Percentiles rank a stretch among this genome's conserved stretches.
Evolutionary conservation across 352 stramenopile species (phyloP).

Genomic region (Phytophthora fragariaefolia): DNA sequence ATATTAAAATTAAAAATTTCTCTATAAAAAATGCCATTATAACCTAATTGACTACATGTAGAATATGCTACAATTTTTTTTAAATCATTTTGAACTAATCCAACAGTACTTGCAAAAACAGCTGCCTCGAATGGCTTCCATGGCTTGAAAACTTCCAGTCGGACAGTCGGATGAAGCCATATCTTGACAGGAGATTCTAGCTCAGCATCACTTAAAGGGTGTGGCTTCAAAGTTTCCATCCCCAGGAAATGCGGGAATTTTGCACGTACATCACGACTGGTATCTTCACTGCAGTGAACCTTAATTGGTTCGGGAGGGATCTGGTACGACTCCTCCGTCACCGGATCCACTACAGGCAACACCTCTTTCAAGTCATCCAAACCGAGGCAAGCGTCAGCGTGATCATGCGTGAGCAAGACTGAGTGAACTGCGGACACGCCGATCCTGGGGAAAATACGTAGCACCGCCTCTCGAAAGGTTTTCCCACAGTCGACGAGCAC

Average conservation of each 20-base stretch:
- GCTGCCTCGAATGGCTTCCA: constrained; percentile 48
- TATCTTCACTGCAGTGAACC: constrained; percentile 60
- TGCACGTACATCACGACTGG: constrained; percentile 49
- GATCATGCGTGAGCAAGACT: constrained; percentile 79
- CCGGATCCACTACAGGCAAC: constrained; percentile 47
- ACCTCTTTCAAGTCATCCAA: constrained; percentile 78
- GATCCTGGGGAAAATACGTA: constrained; percentile 59
- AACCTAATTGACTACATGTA: no score
- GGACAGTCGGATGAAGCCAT: constrained; percentile 64
- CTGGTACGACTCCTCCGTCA: constrained; percentile 52
- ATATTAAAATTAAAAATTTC: no score
- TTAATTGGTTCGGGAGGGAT: constrained; percentile 41
- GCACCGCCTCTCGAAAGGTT: constrained; percentile 70
- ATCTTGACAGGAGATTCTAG: constrained; percentile 16
- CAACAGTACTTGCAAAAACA: no score
- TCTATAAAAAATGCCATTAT: no score
- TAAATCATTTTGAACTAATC: no score
- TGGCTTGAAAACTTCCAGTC: constrained; percentile 56
- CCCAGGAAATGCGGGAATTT: constrained; percentile 80
- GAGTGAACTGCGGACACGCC: constrained; percentile 52
- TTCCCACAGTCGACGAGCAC: constrained; percentile 83
- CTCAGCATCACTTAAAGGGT: background rate
- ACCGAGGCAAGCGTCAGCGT: constrained; percentile 75
- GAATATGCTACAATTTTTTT: no score
- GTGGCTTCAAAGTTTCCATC: constrained; percentile 18